Evolutionary conservation across 1,284 basidiomycete genomes (phyloP), one percentile per base, ranked within the genome.

Genomic region (Trichosporon sp.): DNA sequence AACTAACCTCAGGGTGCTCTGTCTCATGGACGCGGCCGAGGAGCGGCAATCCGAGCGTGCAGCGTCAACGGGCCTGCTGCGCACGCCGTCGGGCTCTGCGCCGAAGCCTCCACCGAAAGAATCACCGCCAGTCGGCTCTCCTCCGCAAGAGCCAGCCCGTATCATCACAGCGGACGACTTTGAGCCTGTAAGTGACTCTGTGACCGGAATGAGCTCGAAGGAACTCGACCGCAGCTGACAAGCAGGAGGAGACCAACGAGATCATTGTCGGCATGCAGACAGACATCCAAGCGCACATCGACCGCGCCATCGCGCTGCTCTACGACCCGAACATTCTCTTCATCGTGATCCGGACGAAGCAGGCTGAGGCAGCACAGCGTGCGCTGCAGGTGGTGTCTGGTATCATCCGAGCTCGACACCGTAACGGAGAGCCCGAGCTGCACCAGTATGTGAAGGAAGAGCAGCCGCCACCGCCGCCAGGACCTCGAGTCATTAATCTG

Each of bases 361-460:
- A 65, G 1, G 67, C 77, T 10, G 71, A 67, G 44, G 75, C 77
- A 1, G 69, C 71, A 7, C 71, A 72, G 46, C 70, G 72, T 10
- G 79, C 77, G 11, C 63, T 79, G 4, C 71, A 78, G 59, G 78
- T 79, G 11, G 74, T 73, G 4, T 65, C 74, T 9, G 78, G 72
- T 1, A 73, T 79, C 0, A 80, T 71, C n/a, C 71, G 77, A 14
- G 54, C 33, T 34, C 63, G 79, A 16, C 78, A 81, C 71, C 73
- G 75, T 7, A 73, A 74, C 52, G 71, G 71, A 19, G 25, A 78
- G 46, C 65, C 66, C 16, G 75, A 78, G 58, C 65, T 81, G 31
- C 70, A 76, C 34, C 77, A 79, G 63, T 81, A 81, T 62, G 74
- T 81, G 13, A 60, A 75, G 3, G 79, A 80, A 58, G 74, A 78